These are phyloP conservation scores for Pulveroboletus sp. DNA, from an alignment of 768 basidiomycete genomes.

Conservation along the genomic window DNA sequence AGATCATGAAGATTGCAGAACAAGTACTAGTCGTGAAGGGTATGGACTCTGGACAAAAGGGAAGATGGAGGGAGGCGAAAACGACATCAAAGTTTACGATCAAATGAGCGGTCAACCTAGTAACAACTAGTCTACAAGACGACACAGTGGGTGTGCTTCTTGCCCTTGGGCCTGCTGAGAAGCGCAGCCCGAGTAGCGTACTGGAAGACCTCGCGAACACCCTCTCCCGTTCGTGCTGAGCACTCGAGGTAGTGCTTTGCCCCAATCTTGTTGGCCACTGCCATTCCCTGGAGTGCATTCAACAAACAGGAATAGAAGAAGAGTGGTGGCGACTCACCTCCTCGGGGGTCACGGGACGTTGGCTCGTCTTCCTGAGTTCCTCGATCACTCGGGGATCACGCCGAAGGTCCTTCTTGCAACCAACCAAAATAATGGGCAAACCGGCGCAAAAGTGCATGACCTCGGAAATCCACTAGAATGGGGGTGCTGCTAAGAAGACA, in stretches of 20 bases:
- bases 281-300: slow-evolving; percentile 67
- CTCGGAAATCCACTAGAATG: slow-evolving; percentile 91
- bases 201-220: slow-evolving; percentile 98
- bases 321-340: slow-evolving; percentile 54
- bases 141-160: slow-evolving; percentile 43
- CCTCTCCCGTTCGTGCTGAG: slow-evolving; percentile 93
- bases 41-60: slow-evolving; percentile 30
- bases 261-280: slow-evolving; percentile 93
- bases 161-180: slow-evolving; percentile 51
- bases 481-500: slow-evolving; percentile 5
- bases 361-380: slow-evolving; percentile 90
- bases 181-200: slow-evolving; percentile 93
- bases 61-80: slow-evolving; percentile 15
- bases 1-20: slow-evolving; percentile 39
- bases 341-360: slow-evolving; percentile 91
- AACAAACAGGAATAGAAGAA: neutral
- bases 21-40: slow-evolving; percentile 35
- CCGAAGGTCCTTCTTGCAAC: slow-evolving; percentile 98
- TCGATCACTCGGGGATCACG: slow-evolving; percentile 92
- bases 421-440: slow-evolving; percentile 94
- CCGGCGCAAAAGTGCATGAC: slow-evolving; percentile 97
- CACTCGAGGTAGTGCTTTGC: slow-evolving; percentile 98
- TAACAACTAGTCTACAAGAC: slow-evolving; percentile 39
- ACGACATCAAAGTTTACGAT: slow-evolving; percentile 22
- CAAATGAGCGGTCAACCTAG: slow-evolving; percentile 17